Conservation (phyloP, 352 stramenopile species). For the Pythium angustatum region DNA sequence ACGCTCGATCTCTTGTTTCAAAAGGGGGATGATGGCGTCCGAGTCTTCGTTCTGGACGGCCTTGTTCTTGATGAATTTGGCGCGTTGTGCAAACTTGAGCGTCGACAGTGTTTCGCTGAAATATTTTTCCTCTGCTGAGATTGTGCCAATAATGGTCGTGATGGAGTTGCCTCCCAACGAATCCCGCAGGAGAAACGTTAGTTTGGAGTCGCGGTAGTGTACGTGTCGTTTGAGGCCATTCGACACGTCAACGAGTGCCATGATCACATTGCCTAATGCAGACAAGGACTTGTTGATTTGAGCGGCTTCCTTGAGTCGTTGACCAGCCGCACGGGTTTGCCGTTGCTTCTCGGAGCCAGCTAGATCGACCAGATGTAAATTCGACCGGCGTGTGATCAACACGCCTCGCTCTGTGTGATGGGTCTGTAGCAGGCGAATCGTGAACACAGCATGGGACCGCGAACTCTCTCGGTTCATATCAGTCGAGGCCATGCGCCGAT, state of each 20-base stretch:
- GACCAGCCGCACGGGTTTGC: conserved; percentile 74
- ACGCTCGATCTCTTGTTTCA: conserved; percentile 77
- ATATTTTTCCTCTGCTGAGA: conserved; percentile 80
- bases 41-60: conserved; percentile 85
- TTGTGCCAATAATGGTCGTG: conserved; percentile 83
- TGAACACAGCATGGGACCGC: conserved; percentile 97
- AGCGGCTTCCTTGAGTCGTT: conserved; percentile 85
- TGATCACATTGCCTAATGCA: conserved; percentile 88
- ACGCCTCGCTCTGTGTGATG: conserved; percentile 60
- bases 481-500: conserved; percentile 93
- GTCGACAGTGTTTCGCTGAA: conserved; percentile 87
- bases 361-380: conserved; percentile 85
- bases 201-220: conserved; percentile 86
- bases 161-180: conserved; percentile 86
- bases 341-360: conserved; percentile 87
- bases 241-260: conserved; percentile 83
- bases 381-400: conserved; percentile 67
- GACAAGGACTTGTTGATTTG: conserved; percentile 92
- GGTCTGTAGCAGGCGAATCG: conserved; percentile 90
- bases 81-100: conserved; percentile 85
- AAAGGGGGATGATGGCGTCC: conserved; percentile 66
- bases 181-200: conserved; percentile 82
- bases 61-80: conserved; percentile 90
- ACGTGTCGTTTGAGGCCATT: conserved; percentile 81
- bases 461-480: conserved; percentile 98